These are phyloP conservation scores for Hypocrella siamensis DNA, from an alignment of 2,329 filamentous ascomycete genomes.

Conservation along the genomic window DNA sequence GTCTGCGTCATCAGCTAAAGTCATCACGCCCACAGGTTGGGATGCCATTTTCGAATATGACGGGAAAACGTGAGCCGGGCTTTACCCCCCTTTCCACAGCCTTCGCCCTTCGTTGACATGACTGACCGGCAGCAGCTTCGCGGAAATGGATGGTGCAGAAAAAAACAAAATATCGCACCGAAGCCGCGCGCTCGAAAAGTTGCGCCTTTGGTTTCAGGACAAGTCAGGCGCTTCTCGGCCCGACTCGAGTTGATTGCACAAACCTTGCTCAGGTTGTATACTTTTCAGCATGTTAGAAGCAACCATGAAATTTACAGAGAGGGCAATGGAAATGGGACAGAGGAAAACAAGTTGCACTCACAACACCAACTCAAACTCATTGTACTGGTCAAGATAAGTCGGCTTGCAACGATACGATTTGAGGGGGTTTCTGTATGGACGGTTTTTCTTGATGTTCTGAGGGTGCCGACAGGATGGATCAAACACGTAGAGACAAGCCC, in stretches of 20 bases:
- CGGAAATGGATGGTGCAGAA: conserved; percentile 78
- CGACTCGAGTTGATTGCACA: too few relatives aligned
- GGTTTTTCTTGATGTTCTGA: conserved; percentile 42
- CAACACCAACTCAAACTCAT: conserved; percentile 68
- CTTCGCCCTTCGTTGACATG: too few relatives aligned
- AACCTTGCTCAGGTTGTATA: too few relatives aligned
- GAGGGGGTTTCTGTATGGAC: conserved; percentile 31
- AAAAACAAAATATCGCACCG: conserved; percentile 94
- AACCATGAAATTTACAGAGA: not conserved
- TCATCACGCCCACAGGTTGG: conserved; percentile 54
- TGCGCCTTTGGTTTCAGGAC: conserved; percentile 57
- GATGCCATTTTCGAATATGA: conserved; percentile 92
- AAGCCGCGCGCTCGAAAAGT: conserved; percentile 69
- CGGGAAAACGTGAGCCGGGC: conserved; percentile 65
- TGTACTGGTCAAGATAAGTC: conserved; percentile 52
- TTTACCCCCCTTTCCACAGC: too few relatives aligned
- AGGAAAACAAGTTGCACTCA: conserved; percentile 19
- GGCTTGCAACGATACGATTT: conserved; percentile 58
- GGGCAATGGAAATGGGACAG: not conserved
- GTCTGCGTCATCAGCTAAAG: too few relatives aligned
- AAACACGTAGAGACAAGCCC: conserved; percentile 63
- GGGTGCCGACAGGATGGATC: conserved; percentile 72
- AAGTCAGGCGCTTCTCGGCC: not conserved
- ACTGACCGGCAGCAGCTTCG: conserved; percentile 43
- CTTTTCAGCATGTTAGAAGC: too few relatives aligned